Base-by-base conservation (phyloP, 208 protist species). In the Lotmaria passim region DNA sequence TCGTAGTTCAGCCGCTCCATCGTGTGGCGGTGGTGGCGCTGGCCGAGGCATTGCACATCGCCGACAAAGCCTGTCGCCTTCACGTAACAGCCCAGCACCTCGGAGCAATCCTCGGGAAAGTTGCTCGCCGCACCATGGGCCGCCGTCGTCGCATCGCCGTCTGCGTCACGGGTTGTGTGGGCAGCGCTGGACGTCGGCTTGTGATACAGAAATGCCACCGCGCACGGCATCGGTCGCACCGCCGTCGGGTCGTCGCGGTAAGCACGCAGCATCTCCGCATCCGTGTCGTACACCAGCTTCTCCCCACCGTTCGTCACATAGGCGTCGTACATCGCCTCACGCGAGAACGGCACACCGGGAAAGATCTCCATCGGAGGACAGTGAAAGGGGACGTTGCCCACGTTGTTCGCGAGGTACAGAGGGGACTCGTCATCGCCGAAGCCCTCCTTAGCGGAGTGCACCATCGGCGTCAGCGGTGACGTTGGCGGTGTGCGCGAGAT, bases 201-300 rank as follows among this genome's bases (percentile, higher is more conserved):
- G 69, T 60, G 69, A 46, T 87, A 89, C 19, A 85, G 66, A 64
- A 91, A 91, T 0, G 80, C 86, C 30, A 91, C 78, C 14, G 80
- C 86, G 31, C 86, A 91, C 17, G 86, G 86, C 44, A 91, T 43
- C 21, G 86, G 86, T 0, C 79, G 80, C 28, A 83, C 69, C 12
- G 50, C 19, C 1, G 11, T 30, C 3, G 73, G 52, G 26, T 80
- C 64, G 0, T 15, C 66, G 33, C 59, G 68, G 34, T 63, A 75
- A 15, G 68, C 74, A 7, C 39, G 28, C 14, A 79, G 63, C 73
- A 91, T 78, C 60, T 60, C 79, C 41, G 53, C 69, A 34, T 85
- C 75, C 1, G 72, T 85, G 23, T 75, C 63, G 65, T 77, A 91
- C 12, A 78, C 56, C 26, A 75, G 23, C 34, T 17, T 41, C 64